Evolutionary conservation across 148 eudicot genomes (phyloP), one percentile per base, ranked within the genome.

Genomic region (Agrostemma githago): DNA sequence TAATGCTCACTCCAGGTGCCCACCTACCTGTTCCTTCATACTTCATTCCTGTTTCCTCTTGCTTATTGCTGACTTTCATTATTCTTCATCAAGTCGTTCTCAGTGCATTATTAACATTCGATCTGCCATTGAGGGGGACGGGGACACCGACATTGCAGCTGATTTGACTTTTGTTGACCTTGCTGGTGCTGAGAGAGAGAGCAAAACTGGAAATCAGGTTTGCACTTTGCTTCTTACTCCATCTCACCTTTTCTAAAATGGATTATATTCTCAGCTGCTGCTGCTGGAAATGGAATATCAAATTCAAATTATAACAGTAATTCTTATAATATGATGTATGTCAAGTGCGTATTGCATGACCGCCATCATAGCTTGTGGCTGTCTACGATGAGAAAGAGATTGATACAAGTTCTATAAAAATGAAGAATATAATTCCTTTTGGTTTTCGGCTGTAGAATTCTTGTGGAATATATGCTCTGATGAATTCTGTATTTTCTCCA

Each of bases 111-210:
- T 95, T 59, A 89, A 84, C 84, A 88, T 95, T 44, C 88, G 88
- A 17, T 72, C 78, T 79, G 76, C 71, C 73, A 41, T 75, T 66
- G 78, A 82, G 81, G 80, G 77, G 70, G 70, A 73, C 74, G 80
- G 77, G 70, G 70, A 73, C 74, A 72, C 41, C 83, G 77, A 76
- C 81, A 83, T 58, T 59, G 80, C 81, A 74, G 76, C 83, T 75
- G 73, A 83, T 44, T 82, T 95, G 88, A 95, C 97, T 62, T 87
- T 95, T 75, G 96, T 95, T 85, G 97, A 95, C 77, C 92, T 95
- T 70, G 98, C 97, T 66, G 98, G 98, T 75, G 93, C 98, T 41
- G 98, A 95, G 83, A 92, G 97, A 78, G 97, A 92, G 70, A 92
- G 81, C 82, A 92, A 83, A 80, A 95, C 96, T 57, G 93, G 97